Percentiles rank a stretch among this genome's conserved stretches.
Conservation (phyloP, 306 rosid genomes). For the Phaseolus lunatus region DNA sequence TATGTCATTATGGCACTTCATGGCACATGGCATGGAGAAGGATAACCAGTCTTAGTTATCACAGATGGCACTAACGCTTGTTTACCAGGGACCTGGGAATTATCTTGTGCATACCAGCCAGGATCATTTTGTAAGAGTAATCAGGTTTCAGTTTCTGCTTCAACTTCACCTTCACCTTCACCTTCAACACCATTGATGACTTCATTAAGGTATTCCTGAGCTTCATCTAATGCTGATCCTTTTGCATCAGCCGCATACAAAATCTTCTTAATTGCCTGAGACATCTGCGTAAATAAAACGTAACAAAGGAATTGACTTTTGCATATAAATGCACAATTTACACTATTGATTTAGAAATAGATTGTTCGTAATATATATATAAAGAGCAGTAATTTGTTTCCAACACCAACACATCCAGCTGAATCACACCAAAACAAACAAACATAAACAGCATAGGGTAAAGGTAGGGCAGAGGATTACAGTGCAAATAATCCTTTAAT, state of each 20-base stretch:
- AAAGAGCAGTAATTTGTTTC: neutral
- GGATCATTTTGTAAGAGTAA: constrained; percentile 34
- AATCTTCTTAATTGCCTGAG: constrained; percentile 85
- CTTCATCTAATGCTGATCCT: constrained; percentile 86
- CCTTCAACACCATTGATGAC: constrained; percentile 15
- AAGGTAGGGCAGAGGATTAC: neutral
- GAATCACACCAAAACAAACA: neutral
- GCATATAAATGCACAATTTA: neutral
- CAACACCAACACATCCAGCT: neutral
- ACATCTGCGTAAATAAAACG: constrained; percentile 58
- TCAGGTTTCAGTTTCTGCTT: constrained; percentile 51
- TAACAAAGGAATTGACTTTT: neutral
- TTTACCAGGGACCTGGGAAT: constrained; percentile 37
- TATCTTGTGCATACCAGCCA: constrained; percentile 39
- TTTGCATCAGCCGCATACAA: constrained; percentile 89
- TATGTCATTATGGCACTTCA: constrained; percentile 41
- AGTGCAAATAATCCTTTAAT: neutral
- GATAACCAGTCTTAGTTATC: constrained; percentile 37
- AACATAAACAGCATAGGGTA: neutral
- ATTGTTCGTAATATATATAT: neutral
- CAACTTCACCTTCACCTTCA: constrained; percentile 32
- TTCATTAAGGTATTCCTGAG: constrained; percentile 74
- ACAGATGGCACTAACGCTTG: constrained; percentile 15
- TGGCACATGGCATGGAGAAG: constrained; percentile 45
- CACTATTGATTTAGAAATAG: neutral